Evolutionary conservation across 108 stramenopile species (phyloP).

Genomic region (Skeletonema costatum): DNA sequence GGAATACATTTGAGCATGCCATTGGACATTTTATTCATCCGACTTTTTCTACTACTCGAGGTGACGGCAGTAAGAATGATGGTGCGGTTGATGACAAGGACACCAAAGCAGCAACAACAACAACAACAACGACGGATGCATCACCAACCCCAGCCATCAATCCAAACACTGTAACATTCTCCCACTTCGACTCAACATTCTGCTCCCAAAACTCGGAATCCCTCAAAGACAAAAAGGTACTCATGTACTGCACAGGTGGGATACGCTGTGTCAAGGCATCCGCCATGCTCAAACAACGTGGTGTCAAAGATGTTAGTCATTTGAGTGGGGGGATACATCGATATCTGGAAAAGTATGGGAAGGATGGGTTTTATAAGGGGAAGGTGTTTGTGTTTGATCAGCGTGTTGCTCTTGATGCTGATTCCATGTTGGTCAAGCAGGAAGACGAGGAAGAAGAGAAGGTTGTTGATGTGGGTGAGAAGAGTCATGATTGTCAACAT

Average conservation of each 20-base stretch:
- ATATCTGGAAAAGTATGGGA: constrained; percentile 88
- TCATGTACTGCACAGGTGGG: constrained; percentile 96
- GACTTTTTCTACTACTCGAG: neutral
- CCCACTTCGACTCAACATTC: constrained; percentile 71
- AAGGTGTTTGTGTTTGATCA: constrained; percentile 95
- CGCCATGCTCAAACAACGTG: constrained; percentile 69
- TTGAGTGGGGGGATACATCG: constrained; percentile 93
- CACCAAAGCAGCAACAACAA: neutral
- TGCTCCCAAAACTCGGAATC: constrained; percentile 58
- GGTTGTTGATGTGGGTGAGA: neutral
- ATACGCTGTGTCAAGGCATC: constrained; percentile 82
- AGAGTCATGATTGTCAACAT: neutral
- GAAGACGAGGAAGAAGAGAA: neutral
- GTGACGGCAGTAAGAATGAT: neutral
- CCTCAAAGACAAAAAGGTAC: constrained; percentile 79
- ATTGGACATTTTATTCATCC: constrained; percentile 80
- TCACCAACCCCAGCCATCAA: constrained; percentile 55
- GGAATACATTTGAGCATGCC: constrained; percentile 84
- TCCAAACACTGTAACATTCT: constrained; percentile 79
- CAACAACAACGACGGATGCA: neutral
- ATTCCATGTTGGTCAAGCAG: constrained; percentile 2
- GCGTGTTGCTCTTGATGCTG: constrained; percentile 68
- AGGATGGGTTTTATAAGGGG: constrained; percentile 84
- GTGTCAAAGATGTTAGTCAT: constrained; percentile 79
- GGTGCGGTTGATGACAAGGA: neutral